Evolutionary conservation across 2,329 filamentous ascomycete species (phyloP).

Genomic region (Allantophomopsis lycopodina): DNA sequence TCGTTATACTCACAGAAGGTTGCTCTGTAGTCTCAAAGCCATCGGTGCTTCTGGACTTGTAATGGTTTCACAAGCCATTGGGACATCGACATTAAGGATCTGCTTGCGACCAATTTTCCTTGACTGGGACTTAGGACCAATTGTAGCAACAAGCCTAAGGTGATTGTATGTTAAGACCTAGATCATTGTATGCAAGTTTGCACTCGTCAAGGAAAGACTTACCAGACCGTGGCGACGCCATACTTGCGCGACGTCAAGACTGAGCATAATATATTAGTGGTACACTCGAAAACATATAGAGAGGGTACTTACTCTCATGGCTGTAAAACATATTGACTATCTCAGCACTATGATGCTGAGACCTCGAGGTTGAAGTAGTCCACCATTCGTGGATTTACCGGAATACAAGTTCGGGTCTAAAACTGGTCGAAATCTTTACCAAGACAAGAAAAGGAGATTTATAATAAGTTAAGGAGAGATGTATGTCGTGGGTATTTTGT

Average conservation of each 20-base stretch:
- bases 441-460: no score
- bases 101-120: slow-evolving; percentile 72
- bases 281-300: neutral
- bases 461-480: no score
- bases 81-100: slow-evolving; percentile 77
- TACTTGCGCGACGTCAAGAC: slow-evolving; percentile 77
- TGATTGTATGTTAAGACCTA: slow-evolving; percentile 1
- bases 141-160: slow-evolving; percentile 76
- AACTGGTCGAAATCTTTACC: no score
- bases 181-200: no score
- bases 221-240: slow-evolving; percentile 94
- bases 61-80: slow-evolving; percentile 81
- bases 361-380: no score
- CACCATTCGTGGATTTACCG: no score
- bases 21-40: slow-evolving; percentile 80
- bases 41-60: slow-evolving; percentile 74
- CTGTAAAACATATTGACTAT: slow-evolving; percentile 78
- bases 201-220: slow-evolving; percentile 16
- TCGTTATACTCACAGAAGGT: slow-evolving; percentile 47
- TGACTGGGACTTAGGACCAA: slow-evolving; percentile 57
- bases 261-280: slow-evolving; percentile 31
- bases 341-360: neutral
- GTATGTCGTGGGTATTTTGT: no score
- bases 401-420: no score
- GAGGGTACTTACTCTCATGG: slow-evolving; percentile 63